Evolutionary conservation across 148 eudicot genomes (phyloP).

Genomic region (Amaranthus palmeri): DNA sequence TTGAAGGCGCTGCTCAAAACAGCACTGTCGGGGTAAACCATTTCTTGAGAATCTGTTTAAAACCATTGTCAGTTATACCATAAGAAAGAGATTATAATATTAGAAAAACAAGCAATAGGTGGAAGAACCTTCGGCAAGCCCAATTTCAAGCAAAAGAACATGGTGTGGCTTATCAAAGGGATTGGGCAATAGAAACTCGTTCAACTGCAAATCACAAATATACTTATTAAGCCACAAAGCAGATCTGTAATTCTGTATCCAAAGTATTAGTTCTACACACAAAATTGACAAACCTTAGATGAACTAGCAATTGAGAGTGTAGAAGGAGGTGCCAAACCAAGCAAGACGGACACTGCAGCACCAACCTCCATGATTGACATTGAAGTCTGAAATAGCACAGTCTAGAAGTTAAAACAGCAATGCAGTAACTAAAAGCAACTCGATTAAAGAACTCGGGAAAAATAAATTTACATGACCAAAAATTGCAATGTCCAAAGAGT

Average conservation of each 20-base stretch:
- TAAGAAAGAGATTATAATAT: neutral
- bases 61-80: conserved; percentile 9
- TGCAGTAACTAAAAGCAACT: neutral
- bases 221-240: neutral
- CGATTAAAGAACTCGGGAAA: neutral
- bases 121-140: conserved; percentile 61
- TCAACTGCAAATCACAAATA: conserved; percentile 52
- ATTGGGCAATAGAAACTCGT: conserved; percentile 77
- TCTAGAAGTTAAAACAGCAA: neutral
- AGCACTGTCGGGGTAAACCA: conserved; percentile 27
- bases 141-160: conserved; percentile 68
- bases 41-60: conserved; percentile 45
- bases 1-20: conserved; percentile 34
- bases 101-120: neutral
- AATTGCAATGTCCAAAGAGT: neutral
- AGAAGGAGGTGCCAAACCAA: conserved; percentile 79
- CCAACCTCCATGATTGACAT: conserved; percentile 70
- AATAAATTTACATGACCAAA: conserved; percentile 2
- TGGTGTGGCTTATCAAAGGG: conserved; percentile 91
- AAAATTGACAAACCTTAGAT: conserved; percentile 46
- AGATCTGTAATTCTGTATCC: neutral
- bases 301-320: conserved; percentile 72
- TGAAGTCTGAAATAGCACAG: conserved; percentile 35
- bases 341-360: conserved; percentile 84
- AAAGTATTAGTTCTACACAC: conserved; percentile 9